Evolutionary conservation across 768 basidiomycete genomes (phyloP).

Genomic region (Hericium coralloides): DNA sequence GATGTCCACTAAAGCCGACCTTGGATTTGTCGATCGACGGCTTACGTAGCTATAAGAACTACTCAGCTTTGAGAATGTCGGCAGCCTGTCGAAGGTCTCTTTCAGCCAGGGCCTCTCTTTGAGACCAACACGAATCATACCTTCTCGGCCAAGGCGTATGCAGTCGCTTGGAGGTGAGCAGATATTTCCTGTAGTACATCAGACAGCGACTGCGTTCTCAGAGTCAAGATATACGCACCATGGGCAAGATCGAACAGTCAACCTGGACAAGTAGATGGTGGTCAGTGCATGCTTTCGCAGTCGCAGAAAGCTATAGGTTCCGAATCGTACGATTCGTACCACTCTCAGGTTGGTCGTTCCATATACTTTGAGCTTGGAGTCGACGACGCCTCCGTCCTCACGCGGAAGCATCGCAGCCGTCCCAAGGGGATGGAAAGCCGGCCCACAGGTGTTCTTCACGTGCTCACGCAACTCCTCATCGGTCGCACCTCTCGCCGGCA

Average conservation of each 20-base stretch:
- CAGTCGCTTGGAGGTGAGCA: background rate
- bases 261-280: background rate
- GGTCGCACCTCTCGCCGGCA: background rate
- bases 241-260: background rate
- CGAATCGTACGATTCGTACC: background rate
- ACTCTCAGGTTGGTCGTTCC: background rate
- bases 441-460: background rate
- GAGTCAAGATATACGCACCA: background rate
- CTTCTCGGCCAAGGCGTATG: background rate
- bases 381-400: background rate
- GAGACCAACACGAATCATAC: background rate
- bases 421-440: background rate
- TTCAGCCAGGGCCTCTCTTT: background rate
- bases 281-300: background rate
- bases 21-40: no score
- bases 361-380: background rate
- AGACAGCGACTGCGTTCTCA: background rate
- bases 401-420: background rate
- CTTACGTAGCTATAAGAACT: no score
- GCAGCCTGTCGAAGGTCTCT: no score
- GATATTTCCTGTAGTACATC: background rate
- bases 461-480: background rate
- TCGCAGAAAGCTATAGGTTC: background rate
- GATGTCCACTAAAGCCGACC: no score
- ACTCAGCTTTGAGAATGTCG: no score